These are phyloP conservation scores for Chrysanthemum makinoi DNA, from an alignment of 129 eudicot species.

Conservation along the genomic window DNA sequence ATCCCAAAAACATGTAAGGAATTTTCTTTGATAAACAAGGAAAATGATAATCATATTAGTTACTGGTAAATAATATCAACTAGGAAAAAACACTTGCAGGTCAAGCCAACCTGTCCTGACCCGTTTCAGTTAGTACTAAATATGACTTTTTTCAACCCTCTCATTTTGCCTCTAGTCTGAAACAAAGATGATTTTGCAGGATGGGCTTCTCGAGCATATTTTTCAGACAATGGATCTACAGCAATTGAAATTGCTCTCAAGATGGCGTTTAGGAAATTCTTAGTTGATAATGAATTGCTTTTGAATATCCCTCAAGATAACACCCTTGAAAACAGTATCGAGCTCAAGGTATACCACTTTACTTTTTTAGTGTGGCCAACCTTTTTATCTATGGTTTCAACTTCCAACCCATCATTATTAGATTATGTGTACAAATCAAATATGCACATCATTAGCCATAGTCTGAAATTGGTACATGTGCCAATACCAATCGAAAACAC, in stretches of 20 bases:
- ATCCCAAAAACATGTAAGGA: background rate
- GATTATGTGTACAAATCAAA: no score
- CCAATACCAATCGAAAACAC: no score
- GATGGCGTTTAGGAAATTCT: conserved; percentile 96
- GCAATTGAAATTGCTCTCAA: conserved; percentile 94
- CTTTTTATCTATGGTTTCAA: background rate
- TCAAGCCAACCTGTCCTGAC: no score
- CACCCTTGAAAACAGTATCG: conserved; percentile 40
- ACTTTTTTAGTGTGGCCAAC: conserved; percentile 9
- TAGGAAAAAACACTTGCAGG: no score
- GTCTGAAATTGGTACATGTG: no score
- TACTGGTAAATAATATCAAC: no score
- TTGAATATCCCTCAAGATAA: conserved; percentile 28
- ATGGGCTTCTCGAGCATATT: conserved; percentile 90
- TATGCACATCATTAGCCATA: no score
- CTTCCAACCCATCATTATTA: background rate
- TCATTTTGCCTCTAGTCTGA: no score
- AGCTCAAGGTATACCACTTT: conserved; percentile 60
- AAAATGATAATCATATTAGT: no score
- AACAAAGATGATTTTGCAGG: conserved; percentile 34
- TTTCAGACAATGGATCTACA: conserved; percentile 97
- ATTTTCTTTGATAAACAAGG: no score
- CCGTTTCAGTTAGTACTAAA: no score
- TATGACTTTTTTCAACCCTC: no score
- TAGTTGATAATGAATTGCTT: conserved; percentile 50